Conservation (phyloP, 2,329 filamentous ascomycete genomes). For the Fusarium sp. region DNA sequence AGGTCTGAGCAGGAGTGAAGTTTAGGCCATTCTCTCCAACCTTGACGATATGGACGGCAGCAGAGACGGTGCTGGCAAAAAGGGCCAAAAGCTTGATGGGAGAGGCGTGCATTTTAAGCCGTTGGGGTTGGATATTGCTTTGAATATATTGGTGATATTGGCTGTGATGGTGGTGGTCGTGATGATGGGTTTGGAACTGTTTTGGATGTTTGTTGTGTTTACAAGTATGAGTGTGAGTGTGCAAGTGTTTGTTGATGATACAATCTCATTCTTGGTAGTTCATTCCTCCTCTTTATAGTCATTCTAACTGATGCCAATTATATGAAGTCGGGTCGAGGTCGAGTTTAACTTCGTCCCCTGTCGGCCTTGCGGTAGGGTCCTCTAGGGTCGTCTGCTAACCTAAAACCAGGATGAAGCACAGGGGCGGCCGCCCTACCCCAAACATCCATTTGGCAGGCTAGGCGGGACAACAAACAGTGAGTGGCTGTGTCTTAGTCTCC, state of each 20-base stretch:
- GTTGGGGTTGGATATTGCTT: too few relatives aligned
- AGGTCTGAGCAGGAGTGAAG: conserved; percentile 61
- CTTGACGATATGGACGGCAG: conserved; percentile 35
- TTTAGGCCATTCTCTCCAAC: conserved; percentile 46
- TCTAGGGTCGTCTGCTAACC: conserved; percentile 7
- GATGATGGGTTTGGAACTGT: not conserved
- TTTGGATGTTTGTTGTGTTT: conserved; percentile 1
- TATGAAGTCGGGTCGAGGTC: not conserved
- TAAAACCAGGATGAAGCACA: conserved; percentile 33
- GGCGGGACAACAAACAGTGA: not conserved
- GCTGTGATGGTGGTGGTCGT: not conserved
- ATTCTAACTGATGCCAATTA: not conserved
- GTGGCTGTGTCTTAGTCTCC: too few relatives aligned
- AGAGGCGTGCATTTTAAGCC: conserved; percentile 16
- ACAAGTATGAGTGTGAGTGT: not conserved
- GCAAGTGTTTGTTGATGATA: not conserved
- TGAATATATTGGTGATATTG: too few relatives aligned
- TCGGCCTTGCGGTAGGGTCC: not conserved
- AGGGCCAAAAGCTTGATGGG: conserved; percentile 19
- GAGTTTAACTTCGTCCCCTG: not conserved
- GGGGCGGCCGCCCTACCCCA: conserved; percentile 15
- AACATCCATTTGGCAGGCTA: not conserved
- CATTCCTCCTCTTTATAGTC: conserved; percentile 16
- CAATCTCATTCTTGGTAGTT: not conserved
- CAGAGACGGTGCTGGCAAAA: conserved; percentile 14